Evolutionary conservation across 495 filamentous ascomycete species (phyloP).

Genomic region (Talaromyces borbonicus): DNA sequence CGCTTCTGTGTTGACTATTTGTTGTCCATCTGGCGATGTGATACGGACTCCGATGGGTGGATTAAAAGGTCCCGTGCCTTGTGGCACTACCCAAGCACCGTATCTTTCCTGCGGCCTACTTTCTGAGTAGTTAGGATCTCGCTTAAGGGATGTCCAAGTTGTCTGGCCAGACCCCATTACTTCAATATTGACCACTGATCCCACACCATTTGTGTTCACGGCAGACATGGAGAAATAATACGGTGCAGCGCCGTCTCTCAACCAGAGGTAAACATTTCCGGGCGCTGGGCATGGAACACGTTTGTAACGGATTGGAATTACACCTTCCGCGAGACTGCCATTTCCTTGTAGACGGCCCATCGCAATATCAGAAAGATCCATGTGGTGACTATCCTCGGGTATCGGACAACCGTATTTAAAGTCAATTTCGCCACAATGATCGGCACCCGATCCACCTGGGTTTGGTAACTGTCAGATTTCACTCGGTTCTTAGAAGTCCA

Average conservation of each 20-base stretch:
- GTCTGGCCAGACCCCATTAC: background rate
- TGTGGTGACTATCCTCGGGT: background rate
- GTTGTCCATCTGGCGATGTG: conserved; percentile 1
- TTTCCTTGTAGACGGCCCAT: background rate
- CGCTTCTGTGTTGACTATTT: background rate
- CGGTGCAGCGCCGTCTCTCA: conserved; percentile 1
- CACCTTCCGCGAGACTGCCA: background rate
- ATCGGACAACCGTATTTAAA: background rate
- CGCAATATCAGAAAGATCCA: conserved; percentile 1
- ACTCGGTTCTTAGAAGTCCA: background rate
- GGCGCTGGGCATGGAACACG: background rate
- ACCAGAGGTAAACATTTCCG: background rate
- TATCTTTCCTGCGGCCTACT: conserved; percentile 1
- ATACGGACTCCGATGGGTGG: background rate
- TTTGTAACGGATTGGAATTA: background rate
- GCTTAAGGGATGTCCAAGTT: background rate
- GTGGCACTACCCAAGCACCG: background rate
- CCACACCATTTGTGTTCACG: background rate
- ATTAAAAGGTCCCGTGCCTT: background rate
- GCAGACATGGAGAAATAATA: background rate
- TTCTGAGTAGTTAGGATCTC: background rate
- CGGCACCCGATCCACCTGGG: background rate
- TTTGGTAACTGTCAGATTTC: background rate
- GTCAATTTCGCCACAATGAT: background rate
- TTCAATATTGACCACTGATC: background rate